A percentile compares a stretch with the other conserved stretches of the same genome.
phyloP scores from a whole-genome alignment of 495 filamentous ascomycete species.

The Penicillium daleae region DNA sequence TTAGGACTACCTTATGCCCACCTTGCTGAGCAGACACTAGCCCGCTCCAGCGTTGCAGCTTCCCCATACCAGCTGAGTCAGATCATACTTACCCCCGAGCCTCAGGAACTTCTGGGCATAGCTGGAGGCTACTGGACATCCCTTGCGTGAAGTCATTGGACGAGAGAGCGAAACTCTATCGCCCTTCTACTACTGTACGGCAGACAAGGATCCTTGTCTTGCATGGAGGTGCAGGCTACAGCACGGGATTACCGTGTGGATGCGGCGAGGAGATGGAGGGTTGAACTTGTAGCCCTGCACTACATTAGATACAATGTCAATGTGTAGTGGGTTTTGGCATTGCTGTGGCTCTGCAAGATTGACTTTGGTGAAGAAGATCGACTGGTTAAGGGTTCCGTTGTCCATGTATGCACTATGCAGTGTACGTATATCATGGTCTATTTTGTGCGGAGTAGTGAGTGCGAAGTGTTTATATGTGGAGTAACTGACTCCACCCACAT shows the following conservation, averaged over 20 bases:
- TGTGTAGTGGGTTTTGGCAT: not conserved
- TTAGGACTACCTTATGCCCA: not conserved
- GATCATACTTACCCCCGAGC: not conserved
- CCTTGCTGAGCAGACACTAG: not conserved
- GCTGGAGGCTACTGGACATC: not conserved
- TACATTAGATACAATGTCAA: not conserved
- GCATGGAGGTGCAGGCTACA: constrained; percentile 10
- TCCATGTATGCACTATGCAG: not conserved
- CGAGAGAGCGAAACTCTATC: constrained; percentile 15
- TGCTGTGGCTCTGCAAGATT: not conserved
- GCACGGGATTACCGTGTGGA: not conserved
- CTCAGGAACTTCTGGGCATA: constrained; percentile 2
- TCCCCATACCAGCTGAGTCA: not conserved
- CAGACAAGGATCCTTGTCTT: constrained; percentile 9
- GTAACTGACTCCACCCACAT: too few relatives aligned
- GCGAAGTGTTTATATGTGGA: not conserved
- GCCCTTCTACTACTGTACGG: constrained; percentile 8
- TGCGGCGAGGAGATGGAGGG: not conserved
- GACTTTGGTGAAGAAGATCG: not conserved
- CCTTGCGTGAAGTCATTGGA: constrained; percentile 11
- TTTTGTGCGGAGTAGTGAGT: not conserved
- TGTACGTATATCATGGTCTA: not conserved
- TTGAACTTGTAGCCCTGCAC: not conserved
- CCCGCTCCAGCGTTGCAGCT: not conserved
- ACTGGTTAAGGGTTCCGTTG: not conserved